phyloP scores from a whole-genome alignment of 805 yeast species.

The Ogataea nonfermentans region DNA sequence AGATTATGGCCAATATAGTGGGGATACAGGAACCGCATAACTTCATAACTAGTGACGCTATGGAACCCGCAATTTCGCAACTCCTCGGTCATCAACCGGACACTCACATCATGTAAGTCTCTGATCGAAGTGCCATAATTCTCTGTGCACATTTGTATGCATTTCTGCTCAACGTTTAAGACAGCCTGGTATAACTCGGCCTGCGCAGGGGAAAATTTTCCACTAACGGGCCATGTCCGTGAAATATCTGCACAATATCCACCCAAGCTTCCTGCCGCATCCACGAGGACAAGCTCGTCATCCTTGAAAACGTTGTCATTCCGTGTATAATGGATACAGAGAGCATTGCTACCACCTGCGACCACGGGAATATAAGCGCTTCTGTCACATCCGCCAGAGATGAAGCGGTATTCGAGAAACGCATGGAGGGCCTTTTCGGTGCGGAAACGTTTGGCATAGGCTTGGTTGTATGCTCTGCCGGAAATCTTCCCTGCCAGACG shows the following conservation, averaged over 20 bases:
- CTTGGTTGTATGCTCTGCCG: conserved; percentile 78
- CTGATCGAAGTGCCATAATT: conserved; percentile 53
- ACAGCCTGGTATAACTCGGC: conserved; percentile 87
- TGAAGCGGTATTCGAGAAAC: conserved; percentile 77
- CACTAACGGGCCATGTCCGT: conserved; percentile 90
- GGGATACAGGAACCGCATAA: conserved; percentile 67
- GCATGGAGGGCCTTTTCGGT: conserved; percentile 80
- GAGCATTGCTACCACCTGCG: conserved; percentile 87
- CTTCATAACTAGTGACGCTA: conserved; percentile 48
- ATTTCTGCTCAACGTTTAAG: conserved; percentile 72
- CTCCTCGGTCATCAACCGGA: conserved; percentile 56
- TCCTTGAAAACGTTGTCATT: conserved; percentile 78
- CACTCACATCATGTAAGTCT: conserved; percentile 73
- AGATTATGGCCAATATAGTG: conserved; percentile 95
- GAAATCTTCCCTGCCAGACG: conserved; percentile 80
- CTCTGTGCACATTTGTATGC: conserved; percentile 69
- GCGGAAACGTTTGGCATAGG: conserved; percentile 63
- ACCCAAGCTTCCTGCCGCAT: conserved; percentile 91
- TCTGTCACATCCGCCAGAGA: conserved; percentile 83
- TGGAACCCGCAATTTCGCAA: conserved; percentile 71
- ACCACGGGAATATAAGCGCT: conserved; percentile 95
- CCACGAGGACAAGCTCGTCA: conserved; percentile 81
- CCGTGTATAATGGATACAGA: conserved; percentile 90
- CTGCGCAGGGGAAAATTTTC: conserved; percentile 74
- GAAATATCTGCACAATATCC: conserved; percentile 97